Base-by-base conservation (phyloP, 129 eudicot species). In the Flaveria ramosissima region DNA sequence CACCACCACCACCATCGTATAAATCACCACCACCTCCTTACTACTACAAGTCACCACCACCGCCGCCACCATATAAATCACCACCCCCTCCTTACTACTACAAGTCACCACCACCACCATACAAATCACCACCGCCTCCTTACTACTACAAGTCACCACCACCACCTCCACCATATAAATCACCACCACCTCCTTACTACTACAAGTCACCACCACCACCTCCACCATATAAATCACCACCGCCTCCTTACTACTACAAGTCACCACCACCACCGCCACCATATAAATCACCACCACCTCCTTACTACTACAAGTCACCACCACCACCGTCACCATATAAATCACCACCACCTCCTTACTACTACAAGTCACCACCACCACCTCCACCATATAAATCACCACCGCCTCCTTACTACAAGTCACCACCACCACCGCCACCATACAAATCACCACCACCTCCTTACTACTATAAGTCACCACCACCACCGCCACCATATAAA, bases 191-290 rank as follows among this genome's bases (percentile, higher is more conserved):
- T 0, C 78, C 70, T 0, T 70, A 70, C 23, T 0, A 2, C 6
- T 70, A 70, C 12, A 70, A 70, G 24, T 70, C 76, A 3, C 76
- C 76, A 52, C 76, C 76, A 9, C 76, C 76, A 16, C 47, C 64
- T n/a, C n/a, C n/a, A 5, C n/a, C n/a, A n/a, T 30, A 62, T n/a
- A 8, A 47, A 19, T 9, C 79, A 30, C 79, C 79, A 27, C 79
- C 72, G 1, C 76, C 76, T 1, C 76, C 76, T 27, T 64, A 64
- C 4, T 2, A 13, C 0, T 64, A 64, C 20, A 72, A 53, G 12
- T 64, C 70, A 6, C 70, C 70, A 1, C 70, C 70, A 15, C 70
- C 70, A 32, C 70, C 70, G n/a, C n/a, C n/a, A 0, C 11, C 12
- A 6, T 27, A 27, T 3, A 43, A 43, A 43, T 43, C 77, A 12